Evolutionary conservation across 306 rosid species (phyloP), one percentile per base, ranked within the genome.

Genomic region (Quercus engelmannii): DNA sequence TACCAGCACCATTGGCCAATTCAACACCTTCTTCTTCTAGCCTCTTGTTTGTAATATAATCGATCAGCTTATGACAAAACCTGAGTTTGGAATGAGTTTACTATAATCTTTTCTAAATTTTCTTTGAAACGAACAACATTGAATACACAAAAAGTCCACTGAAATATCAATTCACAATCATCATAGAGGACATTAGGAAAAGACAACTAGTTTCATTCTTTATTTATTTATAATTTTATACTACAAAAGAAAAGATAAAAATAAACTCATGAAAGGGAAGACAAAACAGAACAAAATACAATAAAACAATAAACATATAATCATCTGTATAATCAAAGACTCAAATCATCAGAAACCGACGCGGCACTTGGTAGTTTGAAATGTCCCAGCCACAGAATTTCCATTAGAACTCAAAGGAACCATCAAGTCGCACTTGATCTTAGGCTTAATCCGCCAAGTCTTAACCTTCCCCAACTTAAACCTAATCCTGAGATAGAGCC

Each of bases 381-480:
- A 90, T 0, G 0, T 41, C 11, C 46, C 73, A 49, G 15, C 43
- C 3, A 78, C 28, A 1, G 73, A 38, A 21, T 73, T 70, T 49
- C 78, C 84, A 25, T 67, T 83, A 0, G 23, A 54, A 5, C 75
- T 74, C 84, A 90, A 41, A 5, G 94, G 92, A 71, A 88, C 70
- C 43, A 83, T 38, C 80, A 90, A 74, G 0, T 74, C 87, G 52
- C 94, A 88, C 6, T 55, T 31, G 54, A 88, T 77, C 83, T 81
- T 90, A 25, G 90, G 89, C 28, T 83, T 86, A 4, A 79, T 59
- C 30, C 73, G 79, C 1, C 84, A 79, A 0, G 74, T 33, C 69
- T 86, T 88, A 56, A 90, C 46, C 18, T 76, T 25, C 0, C 78
- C 81, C 21, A 88, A 35, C 72, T 85, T 85, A 54, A 90, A 86